These are phyloP conservation scores for Sclerotinia glacialis DNA, from an alignment of 2,329 filamentous ascomycete genomes.

Conservation along the genomic window DNA sequence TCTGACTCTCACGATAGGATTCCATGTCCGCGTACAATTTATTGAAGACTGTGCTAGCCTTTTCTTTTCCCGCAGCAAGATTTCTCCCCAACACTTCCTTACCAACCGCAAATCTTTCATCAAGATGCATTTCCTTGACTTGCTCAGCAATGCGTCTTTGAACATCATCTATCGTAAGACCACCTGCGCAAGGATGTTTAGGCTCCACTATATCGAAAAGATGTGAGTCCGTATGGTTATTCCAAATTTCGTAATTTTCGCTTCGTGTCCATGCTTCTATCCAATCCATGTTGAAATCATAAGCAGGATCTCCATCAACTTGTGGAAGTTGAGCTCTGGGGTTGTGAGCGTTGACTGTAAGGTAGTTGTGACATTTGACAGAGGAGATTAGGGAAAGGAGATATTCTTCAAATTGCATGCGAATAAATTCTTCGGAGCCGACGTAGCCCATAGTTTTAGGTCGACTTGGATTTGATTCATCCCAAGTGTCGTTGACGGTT, in stretches of 20 bases:
- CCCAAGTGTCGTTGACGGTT: slow-evolving; percentile 94
- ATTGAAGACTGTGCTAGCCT: slow-evolving; percentile 82
- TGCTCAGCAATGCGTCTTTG: slow-evolving; percentile 87
- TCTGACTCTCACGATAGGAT: slow-evolving; percentile 69
- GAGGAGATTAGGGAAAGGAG: slow-evolving; percentile 82
- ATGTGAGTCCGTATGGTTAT: slow-evolving; percentile 74
- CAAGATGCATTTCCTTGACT: slow-evolving; percentile 88
- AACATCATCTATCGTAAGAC: slow-evolving; percentile 89
- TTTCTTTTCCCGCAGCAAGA: slow-evolving; percentile 81
- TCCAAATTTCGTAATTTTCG: slow-evolving; percentile 89
- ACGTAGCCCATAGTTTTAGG: slow-evolving; percentile 95
- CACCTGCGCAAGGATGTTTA: slow-evolving; percentile 87
- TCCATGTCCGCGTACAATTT: slow-evolving; percentile 91
- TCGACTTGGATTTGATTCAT: slow-evolving; percentile 79
- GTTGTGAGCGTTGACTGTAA: slow-evolving; percentile 52
- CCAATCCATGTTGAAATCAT: slow-evolving; percentile 82
- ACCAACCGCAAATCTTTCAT: slow-evolving; percentile 82
- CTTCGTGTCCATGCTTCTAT: slow-evolving; percentile 84
- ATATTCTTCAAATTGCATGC: slow-evolving; percentile 96
- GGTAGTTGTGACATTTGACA: slow-evolving; percentile 81
- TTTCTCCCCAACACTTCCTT: slow-evolving; percentile 85
- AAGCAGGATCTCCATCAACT: slow-evolving; percentile 77
- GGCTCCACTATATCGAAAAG: slow-evolving; percentile 94
- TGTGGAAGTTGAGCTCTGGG: slow-evolving; percentile 61
- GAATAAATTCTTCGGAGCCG: slow-evolving; percentile 95